These are phyloP conservation scores for Trichoderma pleuroti DNA, from an alignment of 2,329 filamentous ascomycete genomes.

Conservation along the genomic window DNA sequence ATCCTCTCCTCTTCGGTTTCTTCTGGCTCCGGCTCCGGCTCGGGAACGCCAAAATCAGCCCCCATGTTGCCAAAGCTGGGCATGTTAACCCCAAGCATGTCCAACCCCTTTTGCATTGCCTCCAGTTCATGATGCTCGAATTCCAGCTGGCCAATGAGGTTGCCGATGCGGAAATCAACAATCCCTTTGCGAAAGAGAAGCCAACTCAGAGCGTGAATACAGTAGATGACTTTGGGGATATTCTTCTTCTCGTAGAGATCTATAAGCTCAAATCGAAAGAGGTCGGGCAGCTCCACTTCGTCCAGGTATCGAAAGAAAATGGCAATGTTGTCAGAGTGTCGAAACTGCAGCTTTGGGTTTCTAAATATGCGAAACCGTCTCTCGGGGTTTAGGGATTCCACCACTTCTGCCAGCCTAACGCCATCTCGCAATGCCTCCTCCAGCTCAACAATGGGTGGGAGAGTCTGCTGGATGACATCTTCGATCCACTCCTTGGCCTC, in stretches of 20 bases:
- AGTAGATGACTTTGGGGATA: conserved; percentile 98
- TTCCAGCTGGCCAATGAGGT: conserved; percentile 90
- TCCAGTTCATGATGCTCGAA: conserved; percentile 98
- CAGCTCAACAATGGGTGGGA: conserved; percentile 88
- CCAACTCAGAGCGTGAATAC: conserved; percentile 96
- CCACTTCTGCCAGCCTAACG: conserved; percentile 89
- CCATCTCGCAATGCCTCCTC: conserved; percentile 91
- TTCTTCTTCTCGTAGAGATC: conserved; percentile 99
- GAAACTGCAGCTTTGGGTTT: conserved; percentile 79
- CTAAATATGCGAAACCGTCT: conserved; percentile 78
- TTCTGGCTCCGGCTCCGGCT: conserved; percentile 62
- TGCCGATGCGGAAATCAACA: conserved; percentile 92
- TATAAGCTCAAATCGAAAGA: conserved; percentile 95
- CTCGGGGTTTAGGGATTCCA: conserved; percentile 80
- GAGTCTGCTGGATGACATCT: conserved; percentile 74
- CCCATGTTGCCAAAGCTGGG: conserved; percentile 97
- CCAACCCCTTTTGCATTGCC: conserved; percentile 92
- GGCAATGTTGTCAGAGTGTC: conserved; percentile 97
- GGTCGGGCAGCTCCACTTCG: conserved; percentile 85
- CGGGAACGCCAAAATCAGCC: conserved; percentile 81
- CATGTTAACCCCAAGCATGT: conserved; percentile 93
- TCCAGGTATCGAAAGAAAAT: conserved; percentile 93
- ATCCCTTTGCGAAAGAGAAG: conserved; percentile 93
- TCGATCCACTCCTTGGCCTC: conserved; percentile 99
- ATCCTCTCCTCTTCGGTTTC: conserved; percentile 91